phyloP scores from a whole-genome alignment of 805 yeast genomes.

The Blastobotrys chiropterorum region DNA sequence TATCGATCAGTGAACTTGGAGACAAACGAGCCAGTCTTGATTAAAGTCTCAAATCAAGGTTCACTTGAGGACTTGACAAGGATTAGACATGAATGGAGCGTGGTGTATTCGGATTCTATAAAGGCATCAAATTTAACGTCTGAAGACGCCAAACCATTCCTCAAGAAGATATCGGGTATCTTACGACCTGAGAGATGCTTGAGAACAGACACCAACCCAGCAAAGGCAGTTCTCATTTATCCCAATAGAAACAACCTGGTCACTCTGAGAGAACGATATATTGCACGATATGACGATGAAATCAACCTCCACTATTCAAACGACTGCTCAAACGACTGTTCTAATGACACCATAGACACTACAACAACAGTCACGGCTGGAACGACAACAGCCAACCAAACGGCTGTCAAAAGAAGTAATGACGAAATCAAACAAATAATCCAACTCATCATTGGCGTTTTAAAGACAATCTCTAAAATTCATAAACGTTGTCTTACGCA shows the following conservation, averaged over 20 bases:
- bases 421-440: conserved; percentile 24
- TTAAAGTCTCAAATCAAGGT: conserved; percentile 18
- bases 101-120: conserved; percentile 7
- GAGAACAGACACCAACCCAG: conserved; percentile 15
- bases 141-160: conserved; percentile 3
- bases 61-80: conserved; percentile 22
- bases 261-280: conserved; percentile 18
- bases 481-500: conserved; percentile 42
- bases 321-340: not conserved
- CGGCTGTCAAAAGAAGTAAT: conserved; percentile 6
- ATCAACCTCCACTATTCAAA: not conserved
- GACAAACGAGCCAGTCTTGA: conserved; percentile 17
- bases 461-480: conserved; percentile 26
- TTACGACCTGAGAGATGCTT: conserved; percentile 18
- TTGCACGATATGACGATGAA: conserved; percentile 5
- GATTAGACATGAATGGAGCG: conserved; percentile 22
- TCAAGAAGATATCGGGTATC: conserved; percentile 17
- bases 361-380: not conserved
- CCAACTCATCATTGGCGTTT: conserved; percentile 19
- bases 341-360: not conserved
- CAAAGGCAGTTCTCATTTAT: conserved; percentile 17
- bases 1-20: conserved; percentile 14
- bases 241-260: conserved; percentile 15
- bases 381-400: not conserved
- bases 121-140: not conserved